Evolutionary conservation across 768 basidiomycete species (phyloP).

Genomic region (Naganishia antarctica): DNA sequence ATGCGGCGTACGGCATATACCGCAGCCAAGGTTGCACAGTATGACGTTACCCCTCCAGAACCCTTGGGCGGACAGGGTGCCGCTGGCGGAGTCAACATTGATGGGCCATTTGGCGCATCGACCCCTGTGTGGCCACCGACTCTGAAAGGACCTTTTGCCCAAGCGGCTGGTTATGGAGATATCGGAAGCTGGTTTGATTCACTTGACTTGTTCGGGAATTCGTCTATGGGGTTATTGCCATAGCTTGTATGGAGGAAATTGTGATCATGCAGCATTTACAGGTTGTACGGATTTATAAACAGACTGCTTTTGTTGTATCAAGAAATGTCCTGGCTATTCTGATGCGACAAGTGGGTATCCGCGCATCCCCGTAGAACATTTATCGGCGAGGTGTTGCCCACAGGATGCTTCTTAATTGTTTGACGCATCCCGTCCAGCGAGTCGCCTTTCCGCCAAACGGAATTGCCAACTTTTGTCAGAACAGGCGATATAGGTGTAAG

Average conservation of each 20-base stretch:
- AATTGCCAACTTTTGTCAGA: no score
- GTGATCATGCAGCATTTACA: no score
- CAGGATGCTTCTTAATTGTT: no score
- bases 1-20: constrained; percentile 43
- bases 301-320: no score
- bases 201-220: constrained; percentile 21
- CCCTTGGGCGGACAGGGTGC: constrained; percentile 19
- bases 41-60: constrained; percentile 42
- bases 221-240: constrained; percentile 2
- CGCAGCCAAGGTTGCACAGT: constrained; percentile 35
- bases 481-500: no score
- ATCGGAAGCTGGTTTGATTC: constrained; percentile 45
- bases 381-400: no score
- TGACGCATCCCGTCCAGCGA: no score
- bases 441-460: no score
- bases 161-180: constrained; percentile 33
- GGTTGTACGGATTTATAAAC: no score
- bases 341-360: no score
- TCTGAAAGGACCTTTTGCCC: constrained; percentile 12
- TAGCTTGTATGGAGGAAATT: neutral
- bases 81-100: neutral
- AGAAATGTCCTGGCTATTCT: no score
- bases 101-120: constrained; percentile 35
- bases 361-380: no score
- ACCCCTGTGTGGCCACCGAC: constrained; percentile 28